These are phyloP conservation scores for Scedosporium apiospermum DNA, from an alignment of 2,329 filamentous ascomycete genomes.

Conservation along the genomic window DNA sequence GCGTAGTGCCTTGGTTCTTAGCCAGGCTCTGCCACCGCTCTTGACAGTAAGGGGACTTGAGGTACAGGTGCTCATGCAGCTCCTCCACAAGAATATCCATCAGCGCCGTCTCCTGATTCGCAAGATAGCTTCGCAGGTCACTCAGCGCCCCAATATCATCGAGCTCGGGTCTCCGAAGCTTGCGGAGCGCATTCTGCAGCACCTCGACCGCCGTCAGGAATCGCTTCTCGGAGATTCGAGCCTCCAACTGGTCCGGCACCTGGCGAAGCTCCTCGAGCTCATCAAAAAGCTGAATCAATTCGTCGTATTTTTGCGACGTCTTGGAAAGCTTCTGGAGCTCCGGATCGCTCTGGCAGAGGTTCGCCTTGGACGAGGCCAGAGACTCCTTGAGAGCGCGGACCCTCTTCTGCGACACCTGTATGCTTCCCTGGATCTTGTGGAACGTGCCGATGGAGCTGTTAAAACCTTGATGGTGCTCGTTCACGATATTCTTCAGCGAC, in stretches of 20 bases:
- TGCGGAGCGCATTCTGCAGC: conserved; percentile 74
- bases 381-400: conserved; percentile 77
- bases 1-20: conserved; percentile 50
- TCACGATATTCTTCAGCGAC: conserved; percentile 88
- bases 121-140: conserved; percentile 78
- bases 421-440: conserved; percentile 94
- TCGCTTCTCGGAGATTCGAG: conserved; percentile 89
- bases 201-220: conserved; percentile 91
- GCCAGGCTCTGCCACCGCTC: conserved; percentile 84
- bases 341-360: conserved; percentile 75
- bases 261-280: conserved; percentile 81
- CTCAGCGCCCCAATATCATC: conserved; percentile 83
- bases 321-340: conserved; percentile 85
- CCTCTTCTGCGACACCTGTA: conserved; percentile 77
- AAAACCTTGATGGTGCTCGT: conserved; percentile 98
- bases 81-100: conserved; percentile 97
- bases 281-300: conserved; percentile 71
- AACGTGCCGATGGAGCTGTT: conserved; percentile 98
- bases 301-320: conserved; percentile 83
- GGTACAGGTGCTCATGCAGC: conserved; percentile 90
- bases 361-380: conserved; percentile 69
- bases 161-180: conserved; percentile 78
- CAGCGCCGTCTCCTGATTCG: conserved; percentile 83
- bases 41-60: conserved; percentile 96
- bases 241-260: conserved; percentile 86